Conservation (phyloP, 371 early-diverging fungal genomes). For the Mucor piriformis region DNA sequence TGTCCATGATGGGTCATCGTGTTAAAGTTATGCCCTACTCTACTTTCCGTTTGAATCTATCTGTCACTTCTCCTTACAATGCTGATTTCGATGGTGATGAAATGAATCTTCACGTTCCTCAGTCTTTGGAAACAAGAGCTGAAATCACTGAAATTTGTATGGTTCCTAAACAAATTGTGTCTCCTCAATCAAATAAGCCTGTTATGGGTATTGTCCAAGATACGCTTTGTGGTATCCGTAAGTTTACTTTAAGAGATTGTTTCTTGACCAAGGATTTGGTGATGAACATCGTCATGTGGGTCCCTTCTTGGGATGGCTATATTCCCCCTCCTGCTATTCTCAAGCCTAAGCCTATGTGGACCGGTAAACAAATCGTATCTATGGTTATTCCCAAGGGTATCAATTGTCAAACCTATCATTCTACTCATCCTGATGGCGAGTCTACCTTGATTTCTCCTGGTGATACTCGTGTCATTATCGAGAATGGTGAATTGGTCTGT, state of each 20-base stretch:
- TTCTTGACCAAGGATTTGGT: constrained; percentile 92
- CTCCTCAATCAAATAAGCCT: constrained; percentile 98
- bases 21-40: constrained; percentile 99
- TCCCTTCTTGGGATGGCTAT: constrained; percentile 94
- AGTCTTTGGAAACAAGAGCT: constrained; percentile 92
- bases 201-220: constrained; percentile 99
- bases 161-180: constrained; percentile 98
- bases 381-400: constrained; percentile 94
- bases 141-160: constrained; percentile 97
- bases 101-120: constrained; percentile 99
- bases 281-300: constrained; percentile 96
- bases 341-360: constrained; percentile 97
- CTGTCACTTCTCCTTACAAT: constrained; percentile 99
- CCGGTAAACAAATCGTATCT: constrained; percentile 98
- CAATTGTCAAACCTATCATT: constrained; percentile 81
- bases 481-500: constrained; percentile 91
- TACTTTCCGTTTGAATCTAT: constrained; percentile 98
- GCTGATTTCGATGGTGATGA: constrained; percentile 99
- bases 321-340: constrained; percentile 94
- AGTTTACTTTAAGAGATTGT: constrained; percentile 95
- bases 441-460: constrained; percentile 81
- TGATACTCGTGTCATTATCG: constrained; percentile 93
- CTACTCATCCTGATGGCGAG: constrained; percentile 86
- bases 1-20: constrained; percentile 99
- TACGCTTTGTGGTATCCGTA: constrained; percentile 95